Evolutionary conservation across 768 basidiomycete genomes (phyloP), one percentile per base, ranked within the genome.

Genomic region (Lyophyllum shimeji): DNA sequence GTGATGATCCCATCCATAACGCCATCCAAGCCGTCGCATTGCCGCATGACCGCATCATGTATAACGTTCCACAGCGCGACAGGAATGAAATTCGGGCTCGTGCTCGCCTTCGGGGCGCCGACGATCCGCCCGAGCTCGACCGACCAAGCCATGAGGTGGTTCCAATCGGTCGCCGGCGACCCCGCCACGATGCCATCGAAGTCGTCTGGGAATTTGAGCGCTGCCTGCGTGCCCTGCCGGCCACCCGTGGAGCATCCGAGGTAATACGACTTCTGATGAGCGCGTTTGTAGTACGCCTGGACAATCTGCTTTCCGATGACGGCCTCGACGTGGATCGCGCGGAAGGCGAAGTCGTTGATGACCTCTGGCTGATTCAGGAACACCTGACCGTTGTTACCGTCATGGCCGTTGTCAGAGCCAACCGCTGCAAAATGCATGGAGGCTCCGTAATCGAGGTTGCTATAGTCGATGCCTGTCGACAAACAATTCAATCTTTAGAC

Each of bases 1-100:
- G 55, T 56, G 39, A 60, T 50, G 24, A 60, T 61, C 27, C 60
- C 60, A 40, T 61, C 60, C 25, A n/a, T 23, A 0, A 57, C 50
- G 1, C 60, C 60, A 21, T 61, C 60, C 37, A 58, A 18, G 3
- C 15, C 50, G 13, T 61, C 60, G 53, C 60, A 61, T 25, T 57
- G 60, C 18, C 34, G 54, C 42, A 61, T 9, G 8, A 61, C 24
- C 25, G 57, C 60, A 0, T 33, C 46, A 23, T 52, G 48, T 11
- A 61, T 50, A 18, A 37, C 40, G 29, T 50, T 24, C 60, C 53
- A 55, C 31, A 47, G 29, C 4, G 17, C 45, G 2, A 27, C 7
- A 1, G 53, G 27, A 21, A 55, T 55, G 21, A 55, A 37, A 13
- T 3, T 37, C 7, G 34, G 34, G 15, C 34, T 37, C 15, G 12